A percentile compares a stretch with the other conserved stretches of the same genome.
Evolutionary conservation across 2,329 filamentous ascomycete species (phyloP).

Genomic region (Pseudocercospora ulei): DNA sequence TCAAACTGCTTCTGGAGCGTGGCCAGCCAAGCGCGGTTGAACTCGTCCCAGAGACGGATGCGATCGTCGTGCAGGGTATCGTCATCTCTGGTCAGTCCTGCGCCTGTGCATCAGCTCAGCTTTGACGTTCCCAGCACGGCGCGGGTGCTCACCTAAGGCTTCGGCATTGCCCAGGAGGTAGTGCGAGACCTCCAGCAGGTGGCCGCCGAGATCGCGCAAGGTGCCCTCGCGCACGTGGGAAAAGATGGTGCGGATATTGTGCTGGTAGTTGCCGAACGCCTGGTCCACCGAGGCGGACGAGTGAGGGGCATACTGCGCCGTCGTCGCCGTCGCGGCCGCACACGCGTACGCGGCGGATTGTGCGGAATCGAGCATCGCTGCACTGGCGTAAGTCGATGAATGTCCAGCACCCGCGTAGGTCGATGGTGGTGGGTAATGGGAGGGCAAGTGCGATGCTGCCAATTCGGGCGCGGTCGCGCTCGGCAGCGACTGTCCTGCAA

Average conservation of each 20-base stretch:
- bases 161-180: conserved; percentile 58
- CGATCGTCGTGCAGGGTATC: conserved; percentile 63
- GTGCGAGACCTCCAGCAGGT: conserved; percentile 53
- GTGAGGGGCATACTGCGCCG: conserved; percentile 19
- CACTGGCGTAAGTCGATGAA: conserved; percentile 43
- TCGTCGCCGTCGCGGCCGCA: conserved; percentile 9
- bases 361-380: conserved; percentile 45
- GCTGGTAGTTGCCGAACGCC: conserved; percentile 56
- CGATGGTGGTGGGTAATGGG: conserved; percentile 49
- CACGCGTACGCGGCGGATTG: conserved; percentile 33
- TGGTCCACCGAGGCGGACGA: conserved; percentile 45
- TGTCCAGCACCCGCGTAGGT: conserved; percentile 53
- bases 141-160: conserved; percentile 51
- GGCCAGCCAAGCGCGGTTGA: conserved; percentile 85
- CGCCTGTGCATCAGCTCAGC: conserved; percentile 20
- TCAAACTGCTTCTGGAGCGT: conserved; percentile 77
- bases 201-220: conserved; percentile 50
- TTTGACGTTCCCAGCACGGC: conserved; percentile 35
- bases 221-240: conserved; percentile 57
- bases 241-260: conserved; percentile 54
- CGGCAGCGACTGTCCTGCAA: conserved; percentile 49
- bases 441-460: conserved; percentile 55
- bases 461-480: conserved; percentile 51
- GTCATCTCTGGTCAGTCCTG: conserved; percentile 79
- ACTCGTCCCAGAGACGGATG: conserved; percentile 81